Base-by-base conservation (phyloP, 345 rosid species). In the Eutrema yunnanense region DNA sequence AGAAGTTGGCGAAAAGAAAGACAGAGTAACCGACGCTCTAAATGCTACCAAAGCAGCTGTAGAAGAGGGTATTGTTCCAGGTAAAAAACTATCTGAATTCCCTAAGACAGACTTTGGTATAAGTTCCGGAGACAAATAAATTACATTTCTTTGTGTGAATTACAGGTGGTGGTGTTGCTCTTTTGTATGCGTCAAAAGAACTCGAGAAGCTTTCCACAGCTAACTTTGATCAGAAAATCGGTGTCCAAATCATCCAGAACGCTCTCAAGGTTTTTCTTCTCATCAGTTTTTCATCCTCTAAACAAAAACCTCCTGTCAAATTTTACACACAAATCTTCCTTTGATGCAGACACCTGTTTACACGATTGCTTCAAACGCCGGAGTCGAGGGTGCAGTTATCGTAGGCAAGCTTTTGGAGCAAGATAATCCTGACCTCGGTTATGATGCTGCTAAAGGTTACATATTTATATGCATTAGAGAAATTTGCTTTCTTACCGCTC, bases 1-100 rank as follows among this genome's bases (percentile, higher is more conserved):
- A 37, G 98, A 95, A 80, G 96, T 95, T 62, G 50, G 87, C 58
- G 96, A 95, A 81, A 96, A 86, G 86, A 92, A 92, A 79, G 99
- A 92, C 61, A 85, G 99, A 78, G 98, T 96, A 52, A 96, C 90
- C 0, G 94, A 96, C 84, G 99, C 99, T 27, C 79, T 96, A 64
- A 95, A 96, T 83, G 98, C 98, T 34, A 92, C 99, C 5, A 92
- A 92, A 79, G 99, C 99, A 72, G 99, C 99, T 16, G 96, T 96
- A 29, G 99, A 96, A 77, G 99, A 92, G 88, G 99, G 98, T 67
- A 96, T 96, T 67, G 97, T 96, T 43, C 86, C 98, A 67, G 99
- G 98, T 91, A 81, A 65, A 9, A 40, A 10, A 41, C 38, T 8
- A 30, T 65, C 69, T 43, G 2, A 53, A 53, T 37, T 13, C 49